Base-by-base conservation (phyloP, 2,329 filamentous ascomycete genomes). In the Aspergillus fischeri region DNA sequence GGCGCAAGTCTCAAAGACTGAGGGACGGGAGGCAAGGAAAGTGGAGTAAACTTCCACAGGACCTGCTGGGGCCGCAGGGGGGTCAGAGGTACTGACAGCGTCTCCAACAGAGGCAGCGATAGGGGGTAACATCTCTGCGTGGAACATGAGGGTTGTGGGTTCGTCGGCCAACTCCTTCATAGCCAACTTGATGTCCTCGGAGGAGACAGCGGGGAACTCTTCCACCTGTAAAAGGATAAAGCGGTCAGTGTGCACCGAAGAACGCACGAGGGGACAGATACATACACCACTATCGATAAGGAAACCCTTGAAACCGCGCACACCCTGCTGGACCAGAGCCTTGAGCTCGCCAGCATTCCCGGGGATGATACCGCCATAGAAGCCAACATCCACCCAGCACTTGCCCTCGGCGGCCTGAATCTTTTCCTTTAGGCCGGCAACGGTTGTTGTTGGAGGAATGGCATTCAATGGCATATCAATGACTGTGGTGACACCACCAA, bases 301-400 rank as follows among this genome's bases (percentile, higher is more conserved):
- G 74, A 99, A 99, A 0, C 93, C 93, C 77, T 99, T 99, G 82
- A 99, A 97, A 11, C 94, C 94, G 63, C 92, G 83, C 10, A 97
- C 93, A 54, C 94, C 94, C 44, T 86, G 89, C 56, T 90, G 83
- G 0, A 97, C 89, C 3, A 99, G 80, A 0, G 86, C 87, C 65
- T 90, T 85, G 55, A 99, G 78, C 68, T 97, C 86, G 10, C 83
- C 75, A 2, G 87, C 84, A 70, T 99, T 99, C 1, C 93, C 94
- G 3, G 94, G 94, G 50, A 99, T 86, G 42, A 97, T 86, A 32
- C 94, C 94, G 27, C 94, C 94, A 71, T 97, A 97, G 75, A 99
- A 97, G 29, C 92, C 94, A n/a, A 97, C 92, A 67, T 97, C 94
- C 27, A 97, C 91, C 93, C 93, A 99, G 77, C 93, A 96, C 77